Conservation (phyloP, 768 basidiomycete genomes). For the Udeniomyces megalosporus region DNA sequence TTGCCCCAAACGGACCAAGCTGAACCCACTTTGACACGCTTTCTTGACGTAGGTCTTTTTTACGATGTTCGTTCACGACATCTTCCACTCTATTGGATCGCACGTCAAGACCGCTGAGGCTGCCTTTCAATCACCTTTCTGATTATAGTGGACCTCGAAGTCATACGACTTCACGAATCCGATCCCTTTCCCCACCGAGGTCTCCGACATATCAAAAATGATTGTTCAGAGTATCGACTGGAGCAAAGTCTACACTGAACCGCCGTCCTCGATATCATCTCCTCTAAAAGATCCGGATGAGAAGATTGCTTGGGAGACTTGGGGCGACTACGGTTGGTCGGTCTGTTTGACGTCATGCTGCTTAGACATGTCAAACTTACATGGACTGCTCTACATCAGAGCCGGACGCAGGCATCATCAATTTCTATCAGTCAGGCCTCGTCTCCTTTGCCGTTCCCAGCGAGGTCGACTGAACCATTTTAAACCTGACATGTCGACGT, state of each 20-base stretch:
- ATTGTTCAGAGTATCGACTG: conserved; percentile 55
- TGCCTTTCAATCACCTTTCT: neutral
- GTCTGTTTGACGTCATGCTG: neutral
- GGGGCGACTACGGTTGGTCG: conserved; percentile 60
- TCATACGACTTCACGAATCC: conserved; percentile 74
- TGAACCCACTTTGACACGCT: too few relatives aligned
- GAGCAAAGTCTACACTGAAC: conserved; percentile 39
- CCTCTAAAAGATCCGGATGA: neutral
- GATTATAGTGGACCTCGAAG: conserved; percentile 69
- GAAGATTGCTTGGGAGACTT: conserved; percentile 46
- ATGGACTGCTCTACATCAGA: conserved; percentile 40
- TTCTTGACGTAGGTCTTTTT: conserved; percentile 36
- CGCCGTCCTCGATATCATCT: conserved; percentile 25
- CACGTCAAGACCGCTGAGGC: too few relatives aligned
- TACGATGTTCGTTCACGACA: conserved; percentile 48
- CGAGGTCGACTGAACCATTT: neutral
- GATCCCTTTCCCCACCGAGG: conserved; percentile 42
- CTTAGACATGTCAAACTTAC: neutral
- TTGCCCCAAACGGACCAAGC: too few relatives aligned
- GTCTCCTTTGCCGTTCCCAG: neutral
- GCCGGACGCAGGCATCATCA: conserved; percentile 91
- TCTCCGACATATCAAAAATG: conserved; percentile 45
- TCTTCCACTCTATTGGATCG: too few relatives aligned
- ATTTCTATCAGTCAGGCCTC: conserved; percentile 75
- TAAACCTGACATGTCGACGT: neutral